phyloP scores from a whole-genome alignment of 495 filamentous ascomycete genomes.

The Penicillium subrubescens region DNA sequence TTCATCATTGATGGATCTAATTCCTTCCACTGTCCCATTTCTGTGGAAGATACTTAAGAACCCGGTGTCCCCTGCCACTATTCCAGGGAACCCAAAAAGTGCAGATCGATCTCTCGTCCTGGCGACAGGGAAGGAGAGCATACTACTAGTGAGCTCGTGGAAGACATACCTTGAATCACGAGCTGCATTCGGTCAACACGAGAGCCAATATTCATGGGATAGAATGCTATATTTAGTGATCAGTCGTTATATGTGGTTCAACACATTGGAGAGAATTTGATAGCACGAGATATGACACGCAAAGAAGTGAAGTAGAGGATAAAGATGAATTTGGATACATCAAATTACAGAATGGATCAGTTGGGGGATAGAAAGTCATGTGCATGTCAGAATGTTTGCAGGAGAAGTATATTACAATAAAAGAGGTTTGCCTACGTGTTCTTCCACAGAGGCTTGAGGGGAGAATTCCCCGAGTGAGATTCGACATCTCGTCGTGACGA shows the following conservation, averaged over 20 bases:
- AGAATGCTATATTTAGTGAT: neutral
- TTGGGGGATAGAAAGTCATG: neutral
- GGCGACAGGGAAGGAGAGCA: neutral
- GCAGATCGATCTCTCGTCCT: neutral
- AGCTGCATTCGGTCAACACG: neutral
- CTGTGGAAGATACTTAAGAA: neutral
- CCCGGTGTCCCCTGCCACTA: neutral
- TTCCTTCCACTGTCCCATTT: neutral
- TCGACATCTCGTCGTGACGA: neutral
- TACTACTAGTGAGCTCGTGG: conserved; percentile 4
- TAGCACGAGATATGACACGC: neutral
- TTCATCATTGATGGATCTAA: neutral
- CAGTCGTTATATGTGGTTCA: conserved; percentile 5
- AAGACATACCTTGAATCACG: neutral
- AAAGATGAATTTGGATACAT: neutral
- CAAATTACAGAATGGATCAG: neutral
- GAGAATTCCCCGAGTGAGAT: neutral
- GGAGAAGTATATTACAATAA: neutral
- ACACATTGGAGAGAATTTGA: neutral
- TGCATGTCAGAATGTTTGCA: neutral
- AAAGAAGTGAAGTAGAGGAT: neutral
- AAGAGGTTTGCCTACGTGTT: neutral
- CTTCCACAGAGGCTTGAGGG: neutral
- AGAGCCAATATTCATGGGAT: conserved; percentile 5
- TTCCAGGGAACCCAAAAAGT: neutral